These are phyloP conservation scores for Blastomyces percursus DNA, from an alignment of 2,329 filamentous ascomycete genomes.

Conservation along the genomic window DNA sequence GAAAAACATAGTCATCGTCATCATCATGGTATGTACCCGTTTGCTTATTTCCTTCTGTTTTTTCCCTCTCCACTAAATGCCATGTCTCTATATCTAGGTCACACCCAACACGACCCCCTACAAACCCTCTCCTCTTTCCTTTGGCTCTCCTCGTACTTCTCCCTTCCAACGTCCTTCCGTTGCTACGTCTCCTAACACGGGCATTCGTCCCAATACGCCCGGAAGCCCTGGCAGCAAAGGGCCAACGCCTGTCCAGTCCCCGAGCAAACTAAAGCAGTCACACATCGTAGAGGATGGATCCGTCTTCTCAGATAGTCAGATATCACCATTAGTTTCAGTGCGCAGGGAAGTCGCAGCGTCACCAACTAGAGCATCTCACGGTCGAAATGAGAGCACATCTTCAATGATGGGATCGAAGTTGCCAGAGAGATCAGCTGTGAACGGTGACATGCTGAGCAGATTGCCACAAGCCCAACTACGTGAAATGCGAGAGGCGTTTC, in stretches of 20 bases:
- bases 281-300: slow-evolving; percentile 36
- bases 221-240: slow-evolving; percentile 36
- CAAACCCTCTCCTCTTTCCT: slow-evolving; percentile 61
- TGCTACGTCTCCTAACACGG: slow-evolving; percentile 42
- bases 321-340: slow-evolving; percentile 26
- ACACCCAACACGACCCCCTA: slow-evolving; percentile 49
- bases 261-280: slow-evolving; percentile 38
- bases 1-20: background rate
- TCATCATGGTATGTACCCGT: background rate
- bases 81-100: slow-evolving; percentile 18
- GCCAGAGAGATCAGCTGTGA: slow-evolving; percentile 18
- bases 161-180: slow-evolving; percentile 55
- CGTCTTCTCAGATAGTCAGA: slow-evolving; percentile 19
- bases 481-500: slow-evolving; percentile 83
- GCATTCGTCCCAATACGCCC: slow-evolving; percentile 37
- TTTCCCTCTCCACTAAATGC: background rate
- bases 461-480: slow-evolving; percentile 72
- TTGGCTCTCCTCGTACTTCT: slow-evolving; percentile 58
- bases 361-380: slow-evolving; percentile 27
- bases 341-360: slow-evolving; percentile 31
- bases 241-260: slow-evolving; percentile 35
- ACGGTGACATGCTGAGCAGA: slow-evolving; percentile 11
- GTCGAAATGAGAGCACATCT: slow-evolving; percentile 20
- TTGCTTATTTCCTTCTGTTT: background rate
- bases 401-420: slow-evolving; percentile 21